Percentiles rank a stretch among this genome's conserved stretches.
These are phyloP conservation scores for Psilocybe cubensis DNA, from an alignment of 768 basidiomycete genomes.

Conservation along the genomic window DNA sequence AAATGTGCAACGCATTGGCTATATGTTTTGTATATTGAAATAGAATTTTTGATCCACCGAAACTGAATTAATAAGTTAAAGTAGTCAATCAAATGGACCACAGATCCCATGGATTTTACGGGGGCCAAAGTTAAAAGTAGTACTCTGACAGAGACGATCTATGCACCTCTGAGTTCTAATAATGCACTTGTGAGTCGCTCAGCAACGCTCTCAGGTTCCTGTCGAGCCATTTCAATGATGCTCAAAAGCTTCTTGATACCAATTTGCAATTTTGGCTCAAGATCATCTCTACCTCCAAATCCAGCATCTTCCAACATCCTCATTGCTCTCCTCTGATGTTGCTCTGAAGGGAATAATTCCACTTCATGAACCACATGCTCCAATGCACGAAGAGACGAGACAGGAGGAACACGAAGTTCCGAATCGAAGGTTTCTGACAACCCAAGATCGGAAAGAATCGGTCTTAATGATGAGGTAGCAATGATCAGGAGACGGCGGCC, in stretches of 20 bases:
- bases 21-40: no score
- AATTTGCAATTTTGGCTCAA: constrained; percentile 62
- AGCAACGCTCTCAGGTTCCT: constrained; percentile 86
- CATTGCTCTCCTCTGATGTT: constrained; percentile 63
- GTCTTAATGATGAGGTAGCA: constrained; percentile 88
- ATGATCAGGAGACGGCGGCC: constrained; percentile 90
- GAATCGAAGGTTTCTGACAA: constrained; percentile 90
- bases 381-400: constrained; percentile 72
- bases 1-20: no score
- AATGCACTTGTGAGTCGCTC: constrained; percentile 68
- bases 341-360: constrained; percentile 65
- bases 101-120: no score
- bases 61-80: no score
- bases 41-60: no score
- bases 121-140: no score
- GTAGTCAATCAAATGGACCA: no score
- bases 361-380: constrained; percentile 80
- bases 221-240: constrained; percentile 94
- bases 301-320: constrained; percentile 75
- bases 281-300: constrained; percentile 51
- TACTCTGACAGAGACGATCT: no score
- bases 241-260: constrained; percentile 95
- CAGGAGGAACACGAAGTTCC: constrained; percentile 82
- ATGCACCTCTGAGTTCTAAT: constrained; percentile 52
- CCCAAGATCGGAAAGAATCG: constrained; percentile 87